Percentiles rank a stretch among this genome's conserved stretches.
Conservation (phyloP, 345 rosid genomes). For the Citrus trifoliata region DNA sequence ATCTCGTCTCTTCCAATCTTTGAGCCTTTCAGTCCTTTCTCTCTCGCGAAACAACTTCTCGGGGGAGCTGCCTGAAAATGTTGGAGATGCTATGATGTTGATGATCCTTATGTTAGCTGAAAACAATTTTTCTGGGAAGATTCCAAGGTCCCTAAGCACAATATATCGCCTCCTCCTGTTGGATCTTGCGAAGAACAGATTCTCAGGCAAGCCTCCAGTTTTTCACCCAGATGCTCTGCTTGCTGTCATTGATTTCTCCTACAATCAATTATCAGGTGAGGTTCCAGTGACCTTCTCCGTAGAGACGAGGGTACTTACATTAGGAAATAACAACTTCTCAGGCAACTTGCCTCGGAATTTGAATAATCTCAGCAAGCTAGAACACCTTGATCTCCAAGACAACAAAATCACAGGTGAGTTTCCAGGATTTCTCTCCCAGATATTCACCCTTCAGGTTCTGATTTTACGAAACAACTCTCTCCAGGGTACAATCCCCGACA, state of each 20-base stretch:
- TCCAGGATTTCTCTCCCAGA: conserved; percentile 25
- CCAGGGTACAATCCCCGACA: conserved; percentile 16
- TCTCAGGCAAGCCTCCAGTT: conserved; percentile 26
- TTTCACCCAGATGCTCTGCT: conserved; percentile 18
- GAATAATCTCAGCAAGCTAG: conserved; percentile 25
- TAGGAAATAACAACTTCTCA: conserved; percentile 28
- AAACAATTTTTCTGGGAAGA: conserved; percentile 31
- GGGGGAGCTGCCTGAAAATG: conserved; percentile 35
- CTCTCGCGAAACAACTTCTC: conserved; percentile 42
- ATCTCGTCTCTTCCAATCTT: conserved; percentile 31
- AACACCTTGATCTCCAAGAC: conserved; percentile 32
- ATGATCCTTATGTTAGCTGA: conserved; percentile 27
- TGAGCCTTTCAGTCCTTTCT: conserved; percentile 15
- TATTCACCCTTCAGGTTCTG: conserved; percentile 27
- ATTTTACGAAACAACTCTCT: conserved; percentile 27
- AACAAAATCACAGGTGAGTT: conserved; percentile 32
- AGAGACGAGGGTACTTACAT: conserved; percentile 20
- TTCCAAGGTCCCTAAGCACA: conserved; percentile 24
- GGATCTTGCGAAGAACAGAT: conserved; percentile 30
- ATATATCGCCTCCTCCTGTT: conserved; percentile 29
- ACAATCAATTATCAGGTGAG: conserved; percentile 32
- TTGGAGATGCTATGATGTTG: conserved; percentile 22
- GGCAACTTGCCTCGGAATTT: conserved; percentile 26
- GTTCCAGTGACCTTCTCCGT: conserved; percentile 22
- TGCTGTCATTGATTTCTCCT: conserved; percentile 30